phyloP scores from a whole-genome alignment of 1,284 basidiomycete genomes.

The Sanguinoderma infundibulare region DNA sequence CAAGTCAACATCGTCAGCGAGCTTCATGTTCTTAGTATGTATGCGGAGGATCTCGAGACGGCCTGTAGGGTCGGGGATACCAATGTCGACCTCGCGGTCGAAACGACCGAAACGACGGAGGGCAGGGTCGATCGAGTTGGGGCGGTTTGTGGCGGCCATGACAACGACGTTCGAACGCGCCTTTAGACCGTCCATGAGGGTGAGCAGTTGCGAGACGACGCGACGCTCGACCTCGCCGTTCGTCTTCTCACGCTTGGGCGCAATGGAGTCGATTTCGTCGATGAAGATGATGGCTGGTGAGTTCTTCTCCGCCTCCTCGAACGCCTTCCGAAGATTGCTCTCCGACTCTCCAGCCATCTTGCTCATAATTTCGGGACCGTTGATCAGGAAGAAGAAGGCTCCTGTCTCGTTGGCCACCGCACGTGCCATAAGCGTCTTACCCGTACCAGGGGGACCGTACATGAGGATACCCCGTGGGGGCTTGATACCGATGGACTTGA shows the following conservation, averaged over 20 bases:
- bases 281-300: constrained; percentile 99
- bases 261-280: constrained; percentile 99
- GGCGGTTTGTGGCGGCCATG: constrained; percentile 99
- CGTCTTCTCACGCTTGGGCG: constrained; percentile 99
- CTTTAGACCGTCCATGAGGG: constrained; percentile 99
- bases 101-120: constrained; percentile 98
- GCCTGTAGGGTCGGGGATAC: constrained; percentile 98
- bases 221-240: constrained; percentile 99
- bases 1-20: constrained; percentile 96
- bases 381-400: constrained; percentile 99
- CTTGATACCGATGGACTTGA: constrained; percentile 99
- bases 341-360: constrained; percentile 99
- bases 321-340: constrained; percentile 96
- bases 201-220: constrained; percentile 97
- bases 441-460: constrained; percentile 96
- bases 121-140: constrained; percentile 99
- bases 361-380: constrained; percentile 99
- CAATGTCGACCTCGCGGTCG: constrained; percentile 99
- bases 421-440: constrained; percentile 98
- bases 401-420: constrained; percentile 99
- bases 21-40: constrained; percentile 99
- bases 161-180: constrained; percentile 99
- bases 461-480: constrained; percentile 97
- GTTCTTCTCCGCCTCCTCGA: constrained; percentile 99
- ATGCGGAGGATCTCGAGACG: constrained; percentile 98